These are phyloP conservation scores for Kazachstania taianensis DNA, from an alignment of 805 yeast species.

Conservation along the genomic window DNA sequence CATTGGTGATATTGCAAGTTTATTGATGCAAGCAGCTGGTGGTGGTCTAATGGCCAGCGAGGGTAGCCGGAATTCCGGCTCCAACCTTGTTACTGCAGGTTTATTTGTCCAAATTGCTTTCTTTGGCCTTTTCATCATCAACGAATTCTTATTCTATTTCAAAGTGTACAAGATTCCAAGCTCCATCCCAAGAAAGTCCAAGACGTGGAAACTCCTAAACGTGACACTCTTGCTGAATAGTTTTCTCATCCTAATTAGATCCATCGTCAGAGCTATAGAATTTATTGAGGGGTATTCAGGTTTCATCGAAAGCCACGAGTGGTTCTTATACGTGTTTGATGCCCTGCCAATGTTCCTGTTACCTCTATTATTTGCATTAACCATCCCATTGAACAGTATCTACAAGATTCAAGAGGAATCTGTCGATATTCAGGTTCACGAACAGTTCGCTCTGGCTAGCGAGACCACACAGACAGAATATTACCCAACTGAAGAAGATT, in stretches of 20 bases:
- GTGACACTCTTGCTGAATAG: constrained; percentile 8
- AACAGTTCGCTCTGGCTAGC: background rate
- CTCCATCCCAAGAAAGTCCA: constrained; percentile 1
- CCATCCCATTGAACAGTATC: constrained; percentile 9
- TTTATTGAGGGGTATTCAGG: constrained; percentile 27
- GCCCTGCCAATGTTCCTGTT: constrained; percentile 22
- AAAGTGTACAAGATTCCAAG: constrained; percentile 4
- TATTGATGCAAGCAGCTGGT: constrained; percentile 26
- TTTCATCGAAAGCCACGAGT: constrained; percentile 19
- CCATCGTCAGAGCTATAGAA: constrained; percentile 27
- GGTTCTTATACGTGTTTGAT: constrained; percentile 24
- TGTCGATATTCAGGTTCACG: constrained; percentile 5
- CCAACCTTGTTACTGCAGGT: constrained; percentile 22
- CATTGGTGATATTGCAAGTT: constrained; percentile 25
- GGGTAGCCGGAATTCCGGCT: constrained; percentile 11
- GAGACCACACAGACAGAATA: too few species aligned
- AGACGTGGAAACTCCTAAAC: constrained; percentile 13
- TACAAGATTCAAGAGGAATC: constrained; percentile 14
- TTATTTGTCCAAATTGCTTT: constrained; percentile 25
- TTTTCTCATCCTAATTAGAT: constrained; percentile 24
- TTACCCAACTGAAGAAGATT: too few species aligned
- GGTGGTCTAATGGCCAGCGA: constrained; percentile 22
- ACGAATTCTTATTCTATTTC: constrained; percentile 11
- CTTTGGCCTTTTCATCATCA: constrained; percentile 23
- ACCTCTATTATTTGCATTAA: constrained; percentile 4